Conservation (phyloP, 2,329 filamentous ascomycete species). For the Ophiocordyceps camponoti-rufipedis region DNA sequence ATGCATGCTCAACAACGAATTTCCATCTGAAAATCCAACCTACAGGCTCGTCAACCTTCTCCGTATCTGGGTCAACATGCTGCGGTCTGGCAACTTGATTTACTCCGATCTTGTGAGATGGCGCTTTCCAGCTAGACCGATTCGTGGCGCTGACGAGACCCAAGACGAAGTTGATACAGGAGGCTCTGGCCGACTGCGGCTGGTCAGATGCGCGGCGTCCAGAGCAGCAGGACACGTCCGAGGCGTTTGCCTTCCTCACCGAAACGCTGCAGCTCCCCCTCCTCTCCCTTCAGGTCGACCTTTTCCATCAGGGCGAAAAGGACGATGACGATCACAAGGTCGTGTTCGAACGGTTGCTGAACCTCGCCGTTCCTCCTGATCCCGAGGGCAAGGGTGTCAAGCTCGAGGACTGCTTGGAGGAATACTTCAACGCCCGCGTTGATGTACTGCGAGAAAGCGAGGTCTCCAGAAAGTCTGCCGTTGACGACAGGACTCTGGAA, state of each 20-base stretch:
- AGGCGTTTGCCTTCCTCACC: constrained; percentile 90
- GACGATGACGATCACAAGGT: constrained; percentile 85
- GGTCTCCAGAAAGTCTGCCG: constrained; percentile 27
- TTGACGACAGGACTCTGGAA: constrained; percentile 10
- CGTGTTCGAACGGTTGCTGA: constrained; percentile 75
- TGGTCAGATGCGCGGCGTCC: constrained; percentile 64
- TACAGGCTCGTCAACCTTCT: constrained; percentile 61
- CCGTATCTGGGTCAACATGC: constrained; percentile 82
- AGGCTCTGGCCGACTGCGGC: constrained; percentile 66
- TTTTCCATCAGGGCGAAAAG: constrained; percentile 80
- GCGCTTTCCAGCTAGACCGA: background rate
- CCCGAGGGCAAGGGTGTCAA: constrained; percentile 53
- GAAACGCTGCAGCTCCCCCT: constrained; percentile 75
- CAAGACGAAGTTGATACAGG: constrained; percentile 67
- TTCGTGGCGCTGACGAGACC: constrained; percentile 3
- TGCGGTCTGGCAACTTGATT: constrained; percentile 71
- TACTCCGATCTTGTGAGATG: constrained; percentile 58
- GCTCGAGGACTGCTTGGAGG: constrained; percentile 79
- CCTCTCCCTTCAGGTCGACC: constrained; percentile 79
- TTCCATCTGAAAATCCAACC: constrained; percentile 46
- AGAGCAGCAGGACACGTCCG: constrained; percentile 88
- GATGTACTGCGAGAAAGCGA: constrained; percentile 63
- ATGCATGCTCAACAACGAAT: constrained; percentile 69
- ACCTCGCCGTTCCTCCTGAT: constrained; percentile 73
- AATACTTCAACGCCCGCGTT: constrained; percentile 87